phyloP scores from a whole-genome alignment of 257 asterid species.

The Jacaranda mimosifolia region DNA sequence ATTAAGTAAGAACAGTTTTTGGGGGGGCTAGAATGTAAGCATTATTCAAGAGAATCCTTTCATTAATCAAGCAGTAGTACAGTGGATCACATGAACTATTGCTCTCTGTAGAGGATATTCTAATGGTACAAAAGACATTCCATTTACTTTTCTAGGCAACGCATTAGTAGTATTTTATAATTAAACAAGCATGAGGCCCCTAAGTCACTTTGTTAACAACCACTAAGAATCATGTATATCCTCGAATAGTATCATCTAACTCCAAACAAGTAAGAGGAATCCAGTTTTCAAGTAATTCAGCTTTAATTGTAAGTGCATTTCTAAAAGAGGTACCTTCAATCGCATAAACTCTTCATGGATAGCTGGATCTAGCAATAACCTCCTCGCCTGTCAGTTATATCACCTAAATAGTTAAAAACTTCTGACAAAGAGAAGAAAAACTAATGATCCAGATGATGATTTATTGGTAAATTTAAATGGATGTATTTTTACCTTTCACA shows the following conservation, averaged over 20 bases:
- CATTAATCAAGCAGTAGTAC: neutral
- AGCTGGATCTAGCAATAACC: constrained; percentile 92
- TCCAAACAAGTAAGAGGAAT: neutral
- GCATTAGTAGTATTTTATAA: neutral
- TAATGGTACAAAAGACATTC: neutral
- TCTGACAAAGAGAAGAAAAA: neutral
- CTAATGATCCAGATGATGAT: constrained; percentile 11
- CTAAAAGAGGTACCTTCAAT: constrained; percentile 67
- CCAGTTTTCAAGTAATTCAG: constrained; percentile 24
- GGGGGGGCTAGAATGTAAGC: too few relatives aligned
- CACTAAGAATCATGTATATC: neutral
- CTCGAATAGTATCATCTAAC: neutral
- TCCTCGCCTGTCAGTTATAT: constrained; percentile 76
- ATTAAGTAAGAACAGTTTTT: too few relatives aligned
- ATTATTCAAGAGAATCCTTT: neutral
- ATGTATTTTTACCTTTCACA: neutral
- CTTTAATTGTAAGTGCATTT: constrained; percentile 4
- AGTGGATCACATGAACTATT: too few relatives aligned
- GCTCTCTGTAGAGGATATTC: neutral
- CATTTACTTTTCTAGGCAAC: neutral
- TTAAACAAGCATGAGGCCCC: neutral
- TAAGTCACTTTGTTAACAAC: constrained; percentile 18
- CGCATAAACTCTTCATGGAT: constrained; percentile 96
- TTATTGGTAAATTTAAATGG: neutral
- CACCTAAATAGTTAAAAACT: constrained; percentile 7